phyloP scores from a whole-genome alignment of 768 basidiomycete species.

The Termitomyces sp. region DNA sequence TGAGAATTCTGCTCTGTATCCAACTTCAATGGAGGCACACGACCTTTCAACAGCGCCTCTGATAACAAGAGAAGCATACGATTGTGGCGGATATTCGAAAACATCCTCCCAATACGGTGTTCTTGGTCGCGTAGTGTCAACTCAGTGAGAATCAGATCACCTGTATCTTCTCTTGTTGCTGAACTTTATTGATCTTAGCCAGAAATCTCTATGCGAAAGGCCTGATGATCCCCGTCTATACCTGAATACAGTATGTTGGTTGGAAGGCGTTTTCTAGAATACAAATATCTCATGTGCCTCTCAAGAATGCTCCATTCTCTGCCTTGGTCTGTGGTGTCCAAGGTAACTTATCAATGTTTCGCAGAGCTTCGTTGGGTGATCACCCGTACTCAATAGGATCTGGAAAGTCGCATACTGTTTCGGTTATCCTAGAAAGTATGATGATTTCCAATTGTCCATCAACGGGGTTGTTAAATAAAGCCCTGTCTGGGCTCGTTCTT shows the following conservation, averaged over 20 bases:
- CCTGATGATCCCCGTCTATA: conserved; percentile 49
- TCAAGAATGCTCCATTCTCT: conserved; percentile 68
- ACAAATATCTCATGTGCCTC: not conserved
- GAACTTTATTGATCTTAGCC: conserved; percentile 17
- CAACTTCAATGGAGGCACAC: conserved; percentile 17
- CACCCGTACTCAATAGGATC: conserved; percentile 34
- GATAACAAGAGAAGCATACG: conserved; percentile 44
- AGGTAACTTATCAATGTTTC: conserved; percentile 28
- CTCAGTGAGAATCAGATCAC: conserved; percentile 30
- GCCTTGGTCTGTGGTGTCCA: conserved; percentile 74
- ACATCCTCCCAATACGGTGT: conserved; percentile 53
- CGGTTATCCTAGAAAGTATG: conserved; percentile 66
- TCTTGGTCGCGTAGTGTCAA: conserved; percentile 41
- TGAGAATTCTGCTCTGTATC: not conserved
- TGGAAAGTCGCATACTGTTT: conserved; percentile 69
- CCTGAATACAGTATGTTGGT: conserved; percentile 53
- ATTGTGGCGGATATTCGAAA: conserved; percentile 25
- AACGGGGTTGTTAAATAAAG: conserved; percentile 46
- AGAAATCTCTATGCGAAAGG: conserved; percentile 18
- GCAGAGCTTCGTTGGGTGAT: not conserved
- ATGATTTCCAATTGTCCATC: conserved; percentile 44
- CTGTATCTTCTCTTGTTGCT: not conserved
- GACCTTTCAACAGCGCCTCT: conserved; percentile 44
- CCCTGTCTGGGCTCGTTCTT: conserved; percentile 59
- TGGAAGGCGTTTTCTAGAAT: not conserved